Base-by-base conservation (phyloP, 2,329 filamentous ascomycete genomes). In the Botrytis elliptica region DNA sequence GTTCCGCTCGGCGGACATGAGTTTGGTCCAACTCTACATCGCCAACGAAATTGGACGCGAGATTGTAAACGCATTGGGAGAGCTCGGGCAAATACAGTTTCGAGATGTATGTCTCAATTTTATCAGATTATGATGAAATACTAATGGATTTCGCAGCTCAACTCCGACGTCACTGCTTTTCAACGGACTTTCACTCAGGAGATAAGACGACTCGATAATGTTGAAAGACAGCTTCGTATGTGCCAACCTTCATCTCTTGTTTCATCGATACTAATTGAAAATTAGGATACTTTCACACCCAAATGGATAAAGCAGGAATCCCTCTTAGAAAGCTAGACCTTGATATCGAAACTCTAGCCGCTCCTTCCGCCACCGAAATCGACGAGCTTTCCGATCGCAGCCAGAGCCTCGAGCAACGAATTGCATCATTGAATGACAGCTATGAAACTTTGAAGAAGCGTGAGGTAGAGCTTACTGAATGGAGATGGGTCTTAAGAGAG, bases 1-100 rank as follows among this genome's bases (percentile, higher is more conserved):
- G 87, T 98, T 99, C 91, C 95, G 97, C 89, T 99, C 96, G 83
- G 93, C 94, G 93, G 93, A 98, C 85, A 99, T 99, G 96, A 98
- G 94, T 88, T 92, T 99, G 92, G 97, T 97, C 82, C 96, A 99
- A 91, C 92, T 99, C 81, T 99, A 98, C 85, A 97, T 99, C 81
- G 94, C 96, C 81, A 98, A 98, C 83, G 96, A 99, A 88, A 98
- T 99, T 79, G 95, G 96, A 80, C 91, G 96, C 82, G 97, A 99
- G 86, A 95, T 98, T 80, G 95, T 98, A 77, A 97, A 95, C 82
- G 95, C 95, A 73, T 87, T 99, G 77, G 96, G 96, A 82, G 96
- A 99, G 88, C 89, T 99, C 81, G 96, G 96, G 74, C 89, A 96
- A 81, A 95, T 98, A 83, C 95, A 98, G 84, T 99, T 99, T 83